Conservation (phyloP, 768 basidiomycete species). For the Tephrocybe sp. region DNA sequence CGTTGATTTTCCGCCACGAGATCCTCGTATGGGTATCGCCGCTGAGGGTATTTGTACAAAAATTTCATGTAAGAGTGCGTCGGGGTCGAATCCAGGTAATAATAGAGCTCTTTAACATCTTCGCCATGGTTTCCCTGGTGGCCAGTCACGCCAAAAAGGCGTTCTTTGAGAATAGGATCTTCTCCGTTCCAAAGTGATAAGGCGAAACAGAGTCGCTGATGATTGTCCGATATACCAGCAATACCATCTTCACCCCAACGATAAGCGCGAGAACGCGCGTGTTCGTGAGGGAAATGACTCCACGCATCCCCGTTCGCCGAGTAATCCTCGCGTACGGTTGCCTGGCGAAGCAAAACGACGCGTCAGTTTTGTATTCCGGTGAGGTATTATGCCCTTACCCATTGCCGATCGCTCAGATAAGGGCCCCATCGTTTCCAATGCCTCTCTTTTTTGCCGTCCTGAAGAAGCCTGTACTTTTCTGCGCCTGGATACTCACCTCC, state of each 20-base stretch:
- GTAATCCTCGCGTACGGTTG: slow-evolving; percentile 98
- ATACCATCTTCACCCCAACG: slow-evolving; percentile 99
- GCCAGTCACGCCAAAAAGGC: slow-evolving; percentile 93
- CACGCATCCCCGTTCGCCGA: slow-evolving; percentile 95
- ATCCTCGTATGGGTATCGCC: slow-evolving; percentile 89
- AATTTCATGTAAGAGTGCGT: slow-evolving; percentile 99
- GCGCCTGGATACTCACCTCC: slow-evolving; percentile 74
- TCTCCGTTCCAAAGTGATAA: slow-evolving; percentile 93
- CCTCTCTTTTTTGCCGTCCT: slow-evolving; percentile 72
- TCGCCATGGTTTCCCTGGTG: slow-evolving; percentile 99
- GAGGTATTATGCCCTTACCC: slow-evolving; percentile 56
- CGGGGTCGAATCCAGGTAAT: slow-evolving; percentile 97
- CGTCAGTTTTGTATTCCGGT: slow-evolving; percentile 5
- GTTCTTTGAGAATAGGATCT: slow-evolving; percentile 95
- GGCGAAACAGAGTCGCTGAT: slow-evolving; percentile 88
- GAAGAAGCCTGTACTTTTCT: slow-evolving; percentile 81
- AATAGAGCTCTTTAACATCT: slow-evolving; percentile 98
- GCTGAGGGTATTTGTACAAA: slow-evolving; percentile 97
- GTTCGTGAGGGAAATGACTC: slow-evolving; percentile 93
- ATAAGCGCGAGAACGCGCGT: slow-evolving; percentile 90
- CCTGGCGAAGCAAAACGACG: slow-evolving; percentile 45
- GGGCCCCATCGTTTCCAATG: slow-evolving; percentile 99
- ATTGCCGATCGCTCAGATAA: slow-evolving; percentile 95
- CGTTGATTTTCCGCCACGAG: slow-evolving; percentile 83
- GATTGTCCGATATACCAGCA: slow-evolving; percentile 96